Percentiles rank a stretch among this genome's conserved stretches.
Conservation (phyloP, 129 eudicot genomes). For the Escallonia rubra region DNA sequence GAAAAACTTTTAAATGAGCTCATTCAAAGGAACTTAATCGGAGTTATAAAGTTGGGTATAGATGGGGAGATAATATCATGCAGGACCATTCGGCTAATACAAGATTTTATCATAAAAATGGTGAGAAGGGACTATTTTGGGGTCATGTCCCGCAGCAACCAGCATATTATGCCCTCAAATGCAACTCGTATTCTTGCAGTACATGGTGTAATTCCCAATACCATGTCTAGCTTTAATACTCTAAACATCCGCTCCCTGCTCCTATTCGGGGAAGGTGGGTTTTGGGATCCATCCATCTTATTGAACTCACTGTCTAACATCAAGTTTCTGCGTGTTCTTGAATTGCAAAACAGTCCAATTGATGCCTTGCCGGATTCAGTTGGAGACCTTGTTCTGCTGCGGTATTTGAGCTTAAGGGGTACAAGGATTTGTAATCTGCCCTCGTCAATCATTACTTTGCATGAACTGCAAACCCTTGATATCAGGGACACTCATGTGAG, state of each 20-base stretch:
- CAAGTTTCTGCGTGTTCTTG: slow-evolving; percentile 14
- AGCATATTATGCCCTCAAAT: slow-evolving; percentile 9
- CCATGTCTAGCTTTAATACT: neutral
- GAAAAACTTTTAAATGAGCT: slow-evolving; percentile 9
- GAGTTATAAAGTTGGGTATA: slow-evolving; percentile 10
- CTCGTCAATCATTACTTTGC: slow-evolving; percentile 10
- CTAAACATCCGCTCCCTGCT: slow-evolving; percentile 14
- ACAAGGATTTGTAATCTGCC: slow-evolving; percentile 9
- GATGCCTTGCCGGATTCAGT: slow-evolving; percentile 13
- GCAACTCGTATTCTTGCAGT: slow-evolving; percentile 15
- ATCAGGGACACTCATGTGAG: slow-evolving; percentile 14
- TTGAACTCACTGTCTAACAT: slow-evolving; percentile 7
- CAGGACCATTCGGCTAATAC: slow-evolving; percentile 7
- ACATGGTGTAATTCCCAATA: slow-evolving; percentile 7
- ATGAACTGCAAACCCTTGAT: slow-evolving; percentile 20
- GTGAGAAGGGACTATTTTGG: slow-evolving; percentile 3
- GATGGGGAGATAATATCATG: slow-evolving; percentile 14
- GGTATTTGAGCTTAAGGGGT: slow-evolving; percentile 8
- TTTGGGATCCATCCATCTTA: slow-evolving; percentile 6
- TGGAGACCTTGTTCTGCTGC: slow-evolving; percentile 11
- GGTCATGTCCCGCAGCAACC: neutral
- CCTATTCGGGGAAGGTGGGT: slow-evolving; percentile 1
- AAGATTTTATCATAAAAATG: slow-evolving; percentile 16
- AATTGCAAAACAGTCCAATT: slow-evolving; percentile 13
- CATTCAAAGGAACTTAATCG: slow-evolving; percentile 9